Evolutionary conservation across 768 basidiomycete species (phyloP), one percentile per base, ranked within the genome.

Genomic region (Leccinum subgranulosum): DNA sequence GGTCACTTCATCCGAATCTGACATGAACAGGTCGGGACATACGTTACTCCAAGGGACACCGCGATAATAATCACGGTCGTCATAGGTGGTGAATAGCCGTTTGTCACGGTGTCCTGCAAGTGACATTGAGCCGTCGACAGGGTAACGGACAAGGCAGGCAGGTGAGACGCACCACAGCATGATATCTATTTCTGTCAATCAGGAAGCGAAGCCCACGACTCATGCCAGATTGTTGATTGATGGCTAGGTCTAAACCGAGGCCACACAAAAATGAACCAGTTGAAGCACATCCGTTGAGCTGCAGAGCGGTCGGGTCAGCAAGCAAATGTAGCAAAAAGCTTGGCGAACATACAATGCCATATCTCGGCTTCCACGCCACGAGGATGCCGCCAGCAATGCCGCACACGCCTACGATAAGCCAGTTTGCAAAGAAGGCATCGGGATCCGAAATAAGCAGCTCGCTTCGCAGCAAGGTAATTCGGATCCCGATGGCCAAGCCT

Each of bases 191-290:
- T 46, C 81, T 75, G 64, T 88, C 87, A 58, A 87, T 78, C 14
- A 88, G 75, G 62, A 77, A 81, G 21, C 87, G 78, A 29, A 88
- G 74, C 3, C 86, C 87, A 21, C 79, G 73, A 62, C 85, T 84
- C 77, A 87, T 78, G 6, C 87, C 87, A 6, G 73, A 69, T 64
- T 88, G 86, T 61, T 78, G 74, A 58, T 86, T 77, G 51, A 86
- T 53, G 49, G 79, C 66, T 4, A 88, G 74, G 68, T 88, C 87
- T 11, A 82, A 64, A 21, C 79, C 85, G 9, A 88, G 76, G 28
- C 66, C 78, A 14, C 75, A 72, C 25, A 88, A 69, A 67, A 88
- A 88, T 9, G 86, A 81, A 31, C 87, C 87, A 21, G 76, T 70
- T 1, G 84, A 81, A n/a, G 85, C 77, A 53, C 81, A 84, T 36